These are phyloP conservation scores for Raphanus hybrid DNA, from an alignment of 441 rosid genomes.

Conservation along the genomic window DNA sequence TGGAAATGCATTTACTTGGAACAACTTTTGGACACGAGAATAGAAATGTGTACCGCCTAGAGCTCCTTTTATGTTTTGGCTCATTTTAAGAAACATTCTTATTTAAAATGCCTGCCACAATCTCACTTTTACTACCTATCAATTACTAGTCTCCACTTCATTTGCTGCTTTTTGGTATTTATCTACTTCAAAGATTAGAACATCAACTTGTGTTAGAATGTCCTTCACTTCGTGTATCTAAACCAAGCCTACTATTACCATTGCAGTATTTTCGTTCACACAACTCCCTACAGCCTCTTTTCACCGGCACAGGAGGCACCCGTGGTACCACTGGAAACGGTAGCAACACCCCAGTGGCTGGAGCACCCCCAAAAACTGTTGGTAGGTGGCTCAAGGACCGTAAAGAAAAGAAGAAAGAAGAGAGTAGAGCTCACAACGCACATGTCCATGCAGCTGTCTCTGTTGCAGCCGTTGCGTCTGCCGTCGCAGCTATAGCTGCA, in stretches of 20 bases:
- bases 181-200: not conserved
- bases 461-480: slow-evolving; percentile 90
- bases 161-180: not conserved
- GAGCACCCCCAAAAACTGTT: slow-evolving; percentile 69
- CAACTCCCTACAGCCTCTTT: slow-evolving; percentile 72
- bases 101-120: not conserved
- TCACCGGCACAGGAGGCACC: slow-evolving; percentile 58
- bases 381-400: slow-evolving; percentile 97
- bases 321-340: slow-evolving; percentile 49
- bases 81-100: not conserved
- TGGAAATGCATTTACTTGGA: slow-evolving; percentile 10
- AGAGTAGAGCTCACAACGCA: slow-evolving; percentile 81
- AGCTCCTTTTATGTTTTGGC: slow-evolving; percentile 11
- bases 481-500: slow-evolving; percentile 83
- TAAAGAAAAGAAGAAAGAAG: slow-evolving; percentile 91
- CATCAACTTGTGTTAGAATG: not conserved
- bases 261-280: slow-evolving; percentile 84
- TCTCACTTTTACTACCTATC: not conserved
- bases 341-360: slow-evolving; percentile 52
- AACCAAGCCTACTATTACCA: slow-evolving; percentile 5
- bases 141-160: not conserved
- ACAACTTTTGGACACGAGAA: not conserved
- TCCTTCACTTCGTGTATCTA: not conserved
- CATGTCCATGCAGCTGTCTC: slow-evolving; percentile 88
- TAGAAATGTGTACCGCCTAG: slow-evolving; percentile 16